Evolutionary conservation across 345 rosid genomes (phyloP).

Genomic region (Punica granatum): DNA sequence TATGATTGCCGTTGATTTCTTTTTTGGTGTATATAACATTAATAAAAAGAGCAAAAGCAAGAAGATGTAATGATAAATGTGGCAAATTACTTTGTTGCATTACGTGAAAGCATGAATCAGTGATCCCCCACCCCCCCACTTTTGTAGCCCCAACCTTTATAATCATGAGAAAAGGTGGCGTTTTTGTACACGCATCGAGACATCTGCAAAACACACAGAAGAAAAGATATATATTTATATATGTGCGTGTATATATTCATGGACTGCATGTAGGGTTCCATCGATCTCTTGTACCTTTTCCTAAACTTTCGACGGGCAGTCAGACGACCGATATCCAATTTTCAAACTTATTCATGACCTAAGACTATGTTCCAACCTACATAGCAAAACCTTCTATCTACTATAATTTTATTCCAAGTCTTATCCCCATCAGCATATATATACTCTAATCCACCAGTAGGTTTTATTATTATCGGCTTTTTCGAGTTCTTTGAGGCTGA

Average conservation of each 20-base stretch:
- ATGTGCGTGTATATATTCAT: background rate
- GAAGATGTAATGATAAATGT: background rate
- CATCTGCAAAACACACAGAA: background rate
- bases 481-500: too few relatives aligned
- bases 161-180: constrained; percentile 4
- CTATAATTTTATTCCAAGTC: too few relatives aligned
- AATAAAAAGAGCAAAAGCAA: background rate
- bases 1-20: background rate
- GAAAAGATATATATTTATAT: background rate
- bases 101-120: background rate
- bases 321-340: too few relatives aligned
- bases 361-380: background rate
- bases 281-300: background rate
- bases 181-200: constrained; percentile 4
- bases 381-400: background rate
- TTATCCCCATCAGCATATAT: too few relatives aligned
- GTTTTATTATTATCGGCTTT: too few relatives aligned
- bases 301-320: background rate
- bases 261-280: background rate
- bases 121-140: background rate
- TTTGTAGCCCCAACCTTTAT: background rate
- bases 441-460: too few relatives aligned
- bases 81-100: background rate
- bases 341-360: too few relatives aligned
- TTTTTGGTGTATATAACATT: background rate